A percentile compares a stretch with the other conserved stretches of the same genome.
phyloP scores from a whole-genome alignment of 805 yeast species.

The Yamadazyma insecticola region DNA sequence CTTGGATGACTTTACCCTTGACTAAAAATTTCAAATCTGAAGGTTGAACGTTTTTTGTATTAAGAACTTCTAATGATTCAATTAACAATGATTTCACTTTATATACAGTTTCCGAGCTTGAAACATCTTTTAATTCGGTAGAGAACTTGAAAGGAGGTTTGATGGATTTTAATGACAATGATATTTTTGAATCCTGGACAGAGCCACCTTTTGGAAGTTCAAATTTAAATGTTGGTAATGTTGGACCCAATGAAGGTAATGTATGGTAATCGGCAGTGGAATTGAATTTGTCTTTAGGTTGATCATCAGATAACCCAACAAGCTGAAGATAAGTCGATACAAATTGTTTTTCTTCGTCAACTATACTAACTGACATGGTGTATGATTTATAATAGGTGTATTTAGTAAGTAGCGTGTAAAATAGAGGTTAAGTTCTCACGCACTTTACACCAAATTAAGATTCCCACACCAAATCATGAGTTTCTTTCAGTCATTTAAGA shows the following conservation, averaged over 20 bases:
- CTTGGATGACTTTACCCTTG: conserved; percentile 61
- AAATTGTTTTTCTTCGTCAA: conserved; percentile 38
- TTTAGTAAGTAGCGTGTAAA: not conserved
- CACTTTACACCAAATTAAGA: conserved; percentile 1
- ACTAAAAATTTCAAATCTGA: conserved; percentile 47
- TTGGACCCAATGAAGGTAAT: conserved; percentile 38
- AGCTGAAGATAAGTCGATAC: conserved; percentile 46
- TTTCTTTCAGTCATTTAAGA: conserved; percentile 32
- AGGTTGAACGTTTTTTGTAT: conserved; percentile 24
- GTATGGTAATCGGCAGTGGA: conserved; percentile 24
- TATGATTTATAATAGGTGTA: too few relatives aligned
- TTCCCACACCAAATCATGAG: conserved; percentile 31
- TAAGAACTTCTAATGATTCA: conserved; percentile 20
- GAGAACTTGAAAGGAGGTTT: conserved; percentile 65
- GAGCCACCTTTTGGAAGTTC: conserved; percentile 21
- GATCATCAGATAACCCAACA: conserved; percentile 40
- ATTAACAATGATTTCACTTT: conserved; percentile 36
- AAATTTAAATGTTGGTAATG: conserved; percentile 43
- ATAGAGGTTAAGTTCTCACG: not conserved
- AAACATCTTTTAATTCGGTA: conserved; percentile 18
- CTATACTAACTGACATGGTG: conserved; percentile 6
- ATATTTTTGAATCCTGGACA: conserved; percentile 11
- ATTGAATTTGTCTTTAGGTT: conserved; percentile 27
- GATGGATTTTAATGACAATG: conserved; percentile 54
- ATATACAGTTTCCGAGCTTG: conserved; percentile 26